Evolutionary conservation across 2,329 filamentous ascomycete species (phyloP), one percentile per base, ranked within the genome.

Genomic region (Fusarium napiforme): DNA sequence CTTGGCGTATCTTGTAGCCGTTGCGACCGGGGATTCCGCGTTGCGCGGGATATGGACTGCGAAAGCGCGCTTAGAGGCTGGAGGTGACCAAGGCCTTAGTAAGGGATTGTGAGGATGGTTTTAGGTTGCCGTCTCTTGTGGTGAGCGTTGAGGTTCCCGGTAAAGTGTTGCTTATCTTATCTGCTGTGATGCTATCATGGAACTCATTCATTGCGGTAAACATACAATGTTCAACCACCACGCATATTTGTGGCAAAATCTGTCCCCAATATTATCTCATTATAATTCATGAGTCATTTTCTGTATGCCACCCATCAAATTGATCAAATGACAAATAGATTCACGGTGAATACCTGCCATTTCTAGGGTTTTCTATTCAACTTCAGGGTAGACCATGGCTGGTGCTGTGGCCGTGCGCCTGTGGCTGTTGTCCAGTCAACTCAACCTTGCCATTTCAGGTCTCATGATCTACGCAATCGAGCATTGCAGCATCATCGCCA

Each of bases 191-290:
- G 28, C 21, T 12, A 7, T n/a, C 9, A 3, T 32, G 15, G 46
- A 15, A 4, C 12, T 21, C 11, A 30, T 21, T 30, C 3, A 26
- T 8, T 15, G 14, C 11, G 15, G n/a, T 30, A 9, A 14, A 23
- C 9, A 60, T 5, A 3, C 32, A 1, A 4, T 1, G 1, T 8
- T 11, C 2, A 32, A 37, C 10, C 18, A 26, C 36, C 8, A 2
- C 6, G 8, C 2, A 34, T 7, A 34, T 7, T 34, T 34, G 2
- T 2, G 5, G 32, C 15, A 34, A 5, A 32, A 12, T 32, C 6
- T 11, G 2, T 12, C 4, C 0, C 16, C 11, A 28, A 2, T n/a
- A 18, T 0, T 0, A 14, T 23, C 4, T 26, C 2, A 3, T 2
- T 2, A 26, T 30, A 6, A 26, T 26, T 4, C 5, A 26, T 12